phyloP scores from a whole-genome alignment of 2,329 filamentous ascomycete species.

The Fusarium equiseti region DNA sequence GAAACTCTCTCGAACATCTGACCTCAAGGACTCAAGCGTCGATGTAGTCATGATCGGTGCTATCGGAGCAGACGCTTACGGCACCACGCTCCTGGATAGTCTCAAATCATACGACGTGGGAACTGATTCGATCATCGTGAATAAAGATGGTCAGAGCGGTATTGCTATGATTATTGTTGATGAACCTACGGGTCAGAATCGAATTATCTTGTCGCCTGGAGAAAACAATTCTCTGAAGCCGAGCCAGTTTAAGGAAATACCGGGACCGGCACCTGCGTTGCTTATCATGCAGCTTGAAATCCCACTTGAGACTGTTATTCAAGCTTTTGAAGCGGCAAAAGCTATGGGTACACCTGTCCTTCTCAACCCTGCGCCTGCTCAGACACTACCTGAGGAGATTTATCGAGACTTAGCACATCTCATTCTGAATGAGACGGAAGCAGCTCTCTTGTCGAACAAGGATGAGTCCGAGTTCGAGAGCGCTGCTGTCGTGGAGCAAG shows the following conservation, averaged over 20 bases:
- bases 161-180: slow-evolving; percentile 83
- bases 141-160: slow-evolving; percentile 59
- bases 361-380: slow-evolving; percentile 87
- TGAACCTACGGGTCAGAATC: slow-evolving; percentile 78
- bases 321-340: slow-evolving; percentile 66
- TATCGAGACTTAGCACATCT: slow-evolving; percentile 80
- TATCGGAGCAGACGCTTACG: slow-evolving; percentile 77
- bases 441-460: slow-evolving; percentile 74
- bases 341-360: slow-evolving; percentile 70
- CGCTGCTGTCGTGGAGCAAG: slow-evolving; percentile 57
- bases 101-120: slow-evolving; percentile 73
- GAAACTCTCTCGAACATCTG: slow-evolving; percentile 74
- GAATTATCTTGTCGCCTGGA: slow-evolving; percentile 79
- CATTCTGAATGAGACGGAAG: slow-evolving; percentile 92
- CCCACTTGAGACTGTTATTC: slow-evolving; percentile 72
- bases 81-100: slow-evolving; percentile 66
- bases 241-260: slow-evolving; percentile 51
- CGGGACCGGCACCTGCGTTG: slow-evolving; percentile 64
- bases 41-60: slow-evolving; percentile 79
- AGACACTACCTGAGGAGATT: slow-evolving; percentile 72
- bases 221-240: slow-evolving; percentile 70
- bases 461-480: slow-evolving; percentile 62
- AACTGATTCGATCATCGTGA: slow-evolving; percentile 63
- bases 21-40: slow-evolving; percentile 51
- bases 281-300: slow-evolving; percentile 83